These are phyloP conservation scores for Apiospora pterosperma DNA, from an alignment of 2,329 filamentous ascomycete genomes.

Conservation along the genomic window DNA sequence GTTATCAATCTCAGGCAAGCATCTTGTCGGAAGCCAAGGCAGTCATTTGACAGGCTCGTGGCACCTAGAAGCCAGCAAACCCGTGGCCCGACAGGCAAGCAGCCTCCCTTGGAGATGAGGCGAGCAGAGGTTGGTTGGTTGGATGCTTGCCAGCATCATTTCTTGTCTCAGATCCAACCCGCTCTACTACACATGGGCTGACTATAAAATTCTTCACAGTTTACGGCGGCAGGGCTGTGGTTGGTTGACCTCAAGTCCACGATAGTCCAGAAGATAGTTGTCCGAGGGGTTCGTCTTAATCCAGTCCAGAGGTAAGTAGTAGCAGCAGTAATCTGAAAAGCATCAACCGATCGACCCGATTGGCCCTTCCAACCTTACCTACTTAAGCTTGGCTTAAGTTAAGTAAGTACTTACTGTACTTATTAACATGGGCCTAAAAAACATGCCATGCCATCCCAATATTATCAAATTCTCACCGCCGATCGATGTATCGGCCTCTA, in stretches of 20 bases:
- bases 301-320: too few relatives aligned
- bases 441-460: neutral
- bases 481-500: too few relatives aligned
- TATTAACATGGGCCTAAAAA: neutral
- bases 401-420: too few relatives aligned
- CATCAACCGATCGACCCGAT: neutral
- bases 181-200: too few relatives aligned
- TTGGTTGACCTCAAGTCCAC: too few relatives aligned
- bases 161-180: neutral
- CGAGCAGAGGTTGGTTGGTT: neutral
- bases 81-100: neutral
- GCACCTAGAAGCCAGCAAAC: neutral
- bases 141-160: neutral
- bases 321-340: too few relatives aligned
- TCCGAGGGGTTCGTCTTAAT: too few relatives aligned
- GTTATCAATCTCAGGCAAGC: neutral
- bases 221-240: too few relatives aligned
- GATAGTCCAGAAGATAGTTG: too few relatives aligned
- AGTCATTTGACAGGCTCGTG: neutral
- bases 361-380: neutral
- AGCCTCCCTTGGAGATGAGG: neutral
- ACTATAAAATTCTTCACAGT: too few relatives aligned
- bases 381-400: too few relatives aligned
- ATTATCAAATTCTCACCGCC: neutral
- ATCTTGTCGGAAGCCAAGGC: neutral